A percentile compares a stretch with the other conserved stretches of the same genome.
Conservation (phyloP, 352 stramenopile species). For the Phytophthora sojae region DNA sequence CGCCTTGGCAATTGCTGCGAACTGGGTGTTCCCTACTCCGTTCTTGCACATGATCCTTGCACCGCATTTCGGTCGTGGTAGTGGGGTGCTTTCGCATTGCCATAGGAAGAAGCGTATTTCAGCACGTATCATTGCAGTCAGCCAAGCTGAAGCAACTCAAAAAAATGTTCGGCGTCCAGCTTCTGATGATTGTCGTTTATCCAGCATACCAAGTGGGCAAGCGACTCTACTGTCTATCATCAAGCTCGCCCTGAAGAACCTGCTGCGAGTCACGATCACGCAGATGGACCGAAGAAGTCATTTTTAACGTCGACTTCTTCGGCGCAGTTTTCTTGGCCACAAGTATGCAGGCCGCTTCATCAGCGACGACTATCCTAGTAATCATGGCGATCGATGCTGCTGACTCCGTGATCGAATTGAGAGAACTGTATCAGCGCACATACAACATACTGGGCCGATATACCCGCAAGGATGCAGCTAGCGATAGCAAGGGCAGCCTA, state of each 20-base stretch:
- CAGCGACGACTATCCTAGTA: neutral
- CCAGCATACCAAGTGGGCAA: conserved; percentile 11
- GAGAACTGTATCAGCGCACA: neutral
- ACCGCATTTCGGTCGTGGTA: neutral
- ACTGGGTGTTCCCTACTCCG: neutral
- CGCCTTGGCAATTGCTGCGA: neutral
- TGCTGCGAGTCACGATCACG: conserved; percentile 13
- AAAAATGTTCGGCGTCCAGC: neutral
- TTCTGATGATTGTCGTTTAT: conserved; percentile 13
- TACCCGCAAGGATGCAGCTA: neutral
- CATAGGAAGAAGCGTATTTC: neutral
- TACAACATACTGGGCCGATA: neutral
- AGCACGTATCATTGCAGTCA: neutral
- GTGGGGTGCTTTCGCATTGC: neutral
- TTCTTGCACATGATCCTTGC: neutral
- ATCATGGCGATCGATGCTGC: conserved; percentile 7
- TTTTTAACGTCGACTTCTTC: conserved; percentile 53
- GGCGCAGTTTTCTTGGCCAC: conserved; percentile 44
- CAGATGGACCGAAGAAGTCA: conserved; percentile 42
- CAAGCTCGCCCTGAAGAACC: conserved; percentile 35
- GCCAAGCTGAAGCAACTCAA: neutral
- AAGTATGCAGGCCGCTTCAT: conserved; percentile 42
- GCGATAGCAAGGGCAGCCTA: too few relatives aligned
- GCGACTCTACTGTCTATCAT: conserved; percentile 23
- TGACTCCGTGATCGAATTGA: neutral